Base-by-base conservation (phyloP, 371 early-diverging fungal genomes). In the Encephalitozoon cuniculi region DNA sequence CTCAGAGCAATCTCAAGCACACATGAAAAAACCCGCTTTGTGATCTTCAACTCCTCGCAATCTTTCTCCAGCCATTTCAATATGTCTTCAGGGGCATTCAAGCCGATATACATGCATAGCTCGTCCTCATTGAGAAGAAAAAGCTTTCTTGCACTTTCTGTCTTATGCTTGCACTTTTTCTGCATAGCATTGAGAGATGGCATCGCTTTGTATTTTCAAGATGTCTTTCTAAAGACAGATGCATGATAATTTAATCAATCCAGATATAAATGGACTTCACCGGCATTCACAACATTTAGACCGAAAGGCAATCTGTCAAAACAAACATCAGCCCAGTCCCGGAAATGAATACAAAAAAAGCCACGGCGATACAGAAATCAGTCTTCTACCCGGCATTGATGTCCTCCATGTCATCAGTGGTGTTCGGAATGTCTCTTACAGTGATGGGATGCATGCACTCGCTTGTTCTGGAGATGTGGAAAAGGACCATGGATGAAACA, bases 381-480 rank as follows among this genome's bases (percentile, higher is more conserved):
- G 25, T 51, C 2, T 72, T 41, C 39, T 72, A 49, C 7, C 54
- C 34, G 23, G 52, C 75, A 25, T 32, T 55, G n/a, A 41, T 55
- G 37, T 39, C 68, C 12, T 32, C 75, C 0, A 12, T 67, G 15
- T 74, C 75, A 18, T 74, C 75, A 0, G 34, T 74, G 6, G 15
- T 63, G 5, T 74, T 67, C 30, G 75, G 75, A 55, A 40, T 67
- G 32, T 59, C 59, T 9, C 30, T 67, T 15, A 74, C 75, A 12
- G 34, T 64, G 15, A 37, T 46, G 43, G 41, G 63, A 15, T 44
- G 30, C 0, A 46, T 74, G 54, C 26, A 43, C 39, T 12, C 40
- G 0, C 7, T 6, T 28, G 32, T 72, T 9, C 25, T 39, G 34
- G 9, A 25, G 1, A 49, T 32, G 23, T 72, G 43, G 49, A 51